Base-by-base conservation (phyloP, 129 eudicot genomes). In the Pulicaria dysenterica region DNA sequence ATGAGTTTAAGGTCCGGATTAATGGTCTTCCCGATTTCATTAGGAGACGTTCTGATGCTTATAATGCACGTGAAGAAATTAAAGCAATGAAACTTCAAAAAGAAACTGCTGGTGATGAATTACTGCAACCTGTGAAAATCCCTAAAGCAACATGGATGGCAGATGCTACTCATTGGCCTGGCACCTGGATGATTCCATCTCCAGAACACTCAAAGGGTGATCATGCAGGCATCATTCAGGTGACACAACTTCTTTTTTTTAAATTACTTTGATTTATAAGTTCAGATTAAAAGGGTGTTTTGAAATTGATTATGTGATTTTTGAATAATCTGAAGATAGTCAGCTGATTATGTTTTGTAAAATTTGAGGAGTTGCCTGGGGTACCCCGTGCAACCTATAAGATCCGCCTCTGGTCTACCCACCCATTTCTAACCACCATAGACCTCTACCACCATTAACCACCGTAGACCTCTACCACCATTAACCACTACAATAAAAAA, bases 81-180 rank as follows among this genome's bases (percentile, higher is more conserved):
- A 87, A 84, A 76, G 85, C 87, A 14, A 64, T 87, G 85, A 87
- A 87, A 76, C 89, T 38, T 76, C 84, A 73, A 49, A 87, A 81
- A 63, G 87, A 84, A 54, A 74, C 65, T 34, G 83, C 77, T 6
- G 85, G 80, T 15, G 89, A 82, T 38, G 91, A 86, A 24, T 78
- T 75, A 8, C 8, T 77, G 57, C 89, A 87, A 37, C 83, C 79
- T 4, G 63, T 87, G 37, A 87, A 84, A 78, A 75, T 84, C 64
- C 81, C 84, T 1, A 87, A 87, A 80, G 89, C 93, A 34, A 87
- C 93, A 0, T 84, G 89, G 89, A 87, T 87, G 93, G 85, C 93
- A 4, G 93, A 87, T 80, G 93, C 85, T 3, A 87, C 93, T 31
- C 89, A 87, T 42, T 87, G 93, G 93, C 93, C 93, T 6, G 89